Conservation (phyloP, 1,139 yeast species). For the Sugiyamaella pinicola region DNA sequence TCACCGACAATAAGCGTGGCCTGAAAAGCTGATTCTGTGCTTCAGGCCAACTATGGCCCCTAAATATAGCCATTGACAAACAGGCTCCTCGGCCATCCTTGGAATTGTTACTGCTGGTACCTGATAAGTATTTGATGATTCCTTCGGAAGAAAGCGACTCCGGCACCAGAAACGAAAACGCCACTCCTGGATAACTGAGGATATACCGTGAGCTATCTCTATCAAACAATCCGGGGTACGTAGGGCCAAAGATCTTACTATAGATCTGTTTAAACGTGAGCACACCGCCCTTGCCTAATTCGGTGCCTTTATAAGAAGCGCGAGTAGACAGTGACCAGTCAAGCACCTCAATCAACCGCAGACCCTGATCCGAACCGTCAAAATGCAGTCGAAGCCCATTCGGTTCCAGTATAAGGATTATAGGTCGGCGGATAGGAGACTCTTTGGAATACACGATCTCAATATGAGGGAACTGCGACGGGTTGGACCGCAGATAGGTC, state of each 20-base stretch:
- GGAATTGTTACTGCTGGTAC: constrained; percentile 17
- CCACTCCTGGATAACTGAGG: constrained; percentile 41
- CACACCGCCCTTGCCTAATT: constrained; percentile 31
- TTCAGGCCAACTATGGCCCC: constrained; percentile 39
- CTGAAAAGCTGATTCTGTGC: constrained; percentile 25
- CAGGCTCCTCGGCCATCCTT: constrained; percentile 32
- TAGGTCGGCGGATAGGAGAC: constrained; percentile 29
- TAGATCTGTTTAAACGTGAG: constrained; percentile 36
- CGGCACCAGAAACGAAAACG: constrained; percentile 35
- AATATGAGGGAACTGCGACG: constrained; percentile 34
- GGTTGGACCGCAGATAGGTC: constrained; percentile 29
- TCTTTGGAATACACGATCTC: constrained; percentile 32
- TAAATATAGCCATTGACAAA: constrained; percentile 36
- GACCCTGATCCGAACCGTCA: constrained; percentile 34
- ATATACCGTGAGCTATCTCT: constrained; percentile 28
- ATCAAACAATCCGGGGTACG: constrained; percentile 38
- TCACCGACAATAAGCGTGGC: constrained; percentile 1
- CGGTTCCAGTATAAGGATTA: constrained; percentile 32
- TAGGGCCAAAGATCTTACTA: constrained; percentile 41
- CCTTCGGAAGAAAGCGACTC: constrained; percentile 19
- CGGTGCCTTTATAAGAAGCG: constrained; percentile 35
- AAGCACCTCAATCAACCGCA: constrained; percentile 36
- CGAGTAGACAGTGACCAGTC: constrained; percentile 32
- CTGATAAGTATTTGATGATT: constrained; percentile 25
- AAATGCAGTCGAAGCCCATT: constrained; percentile 38